These are phyloP conservation scores for Elsinoe fawcettii DNA, from an alignment of 2,329 filamentous ascomycete genomes.

Conservation along the genomic window DNA sequence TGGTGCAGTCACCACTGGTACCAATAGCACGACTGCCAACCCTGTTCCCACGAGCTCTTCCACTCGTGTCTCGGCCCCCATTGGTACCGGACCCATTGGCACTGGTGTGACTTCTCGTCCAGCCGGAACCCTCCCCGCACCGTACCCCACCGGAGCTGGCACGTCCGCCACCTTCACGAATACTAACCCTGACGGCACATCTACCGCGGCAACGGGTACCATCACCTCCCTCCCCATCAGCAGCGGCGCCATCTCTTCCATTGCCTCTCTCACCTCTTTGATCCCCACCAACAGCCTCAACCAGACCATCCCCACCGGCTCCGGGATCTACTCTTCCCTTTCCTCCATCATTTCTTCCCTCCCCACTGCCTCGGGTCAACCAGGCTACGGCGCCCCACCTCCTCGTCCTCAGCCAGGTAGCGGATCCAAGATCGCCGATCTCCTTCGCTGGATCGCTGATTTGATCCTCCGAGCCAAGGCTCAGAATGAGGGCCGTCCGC, in stretches of 20 bases:
- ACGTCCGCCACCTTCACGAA: constrained; percentile 6
- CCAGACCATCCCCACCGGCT: constrained; percentile 9
- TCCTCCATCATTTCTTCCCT: constrained; percentile 13
- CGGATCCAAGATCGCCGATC: constrained; percentile 10
- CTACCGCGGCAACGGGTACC: neutral
- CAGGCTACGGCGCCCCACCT: constrained; percentile 9
- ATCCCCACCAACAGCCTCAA: constrained; percentile 17
- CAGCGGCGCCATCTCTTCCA: constrained; percentile 1
- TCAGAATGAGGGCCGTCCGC: neutral
- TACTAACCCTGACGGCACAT: constrained; percentile 13
- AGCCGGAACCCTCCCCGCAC: neutral
- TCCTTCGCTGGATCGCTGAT: constrained; percentile 14
- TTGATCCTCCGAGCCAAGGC: constrained; percentile 9
- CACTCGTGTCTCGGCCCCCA: neutral
- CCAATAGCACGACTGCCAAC: constrained; percentile 7
- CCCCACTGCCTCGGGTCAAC: neutral
- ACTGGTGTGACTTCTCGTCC: constrained; percentile 11
- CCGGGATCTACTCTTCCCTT: constrained; percentile 12
- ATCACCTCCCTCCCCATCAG: neutral
- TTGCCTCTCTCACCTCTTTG: constrained; percentile 13
- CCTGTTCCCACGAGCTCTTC: constrained; percentile 14
- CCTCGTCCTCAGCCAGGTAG: constrained; percentile 12
- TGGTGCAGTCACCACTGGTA: neutral
- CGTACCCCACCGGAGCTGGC: neutral
- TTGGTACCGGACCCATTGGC: neutral